Evolutionary conservation across 2,329 filamentous ascomycete species (phyloP), one percentile per base, ranked within the genome.

Genomic region (Xylariaceae sp.): DNA sequence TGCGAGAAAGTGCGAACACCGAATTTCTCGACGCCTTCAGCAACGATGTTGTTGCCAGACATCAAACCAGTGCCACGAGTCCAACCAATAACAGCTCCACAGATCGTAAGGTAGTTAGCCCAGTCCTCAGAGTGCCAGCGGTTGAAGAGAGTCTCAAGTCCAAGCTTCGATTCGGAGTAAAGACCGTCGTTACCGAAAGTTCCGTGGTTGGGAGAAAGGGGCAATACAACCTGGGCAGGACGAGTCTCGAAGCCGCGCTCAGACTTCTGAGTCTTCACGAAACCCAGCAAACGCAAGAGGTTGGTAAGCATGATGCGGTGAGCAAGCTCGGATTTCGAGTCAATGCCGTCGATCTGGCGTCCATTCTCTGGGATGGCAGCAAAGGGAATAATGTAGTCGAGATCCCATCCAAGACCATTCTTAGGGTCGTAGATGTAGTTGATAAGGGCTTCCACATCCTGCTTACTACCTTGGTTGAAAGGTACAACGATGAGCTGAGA

Each of bases 251-350:
- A 96, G 59, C 90, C 91, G 66, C 89, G 87, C 65, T 88, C 83
- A 34, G 88, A 82, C 82, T 99, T 99, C 75, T 97, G 89, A 4
- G 86, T 77, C 83, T 97, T 99, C 77, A 99, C 88, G 64, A 80
- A 86, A 68, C 94, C 94, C 57, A 99, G 82, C 61, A 99, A 87
- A 67, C 94, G 91, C 64, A 97, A 80, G 8, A 99, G 82, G 76
- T 99, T 99, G 71, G 94, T 99, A 74, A 99, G 81, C 94, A 99
- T 97, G 79, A 99, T 97, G 65, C 94, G 90, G 75, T 99, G 94
- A 67, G 94, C 94, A 64, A 99, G 86, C 79, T 99, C 94, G 11
- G 94, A 97, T 77, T 94, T 96, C 64, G 92, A 97, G 76, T 99
- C 95, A 65, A 99, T 92, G 73, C 82, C 88, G 73, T 99, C 94